Base-by-base conservation (phyloP, 768 basidiomycete genomes). In the Sutorius australiensis region DNA sequence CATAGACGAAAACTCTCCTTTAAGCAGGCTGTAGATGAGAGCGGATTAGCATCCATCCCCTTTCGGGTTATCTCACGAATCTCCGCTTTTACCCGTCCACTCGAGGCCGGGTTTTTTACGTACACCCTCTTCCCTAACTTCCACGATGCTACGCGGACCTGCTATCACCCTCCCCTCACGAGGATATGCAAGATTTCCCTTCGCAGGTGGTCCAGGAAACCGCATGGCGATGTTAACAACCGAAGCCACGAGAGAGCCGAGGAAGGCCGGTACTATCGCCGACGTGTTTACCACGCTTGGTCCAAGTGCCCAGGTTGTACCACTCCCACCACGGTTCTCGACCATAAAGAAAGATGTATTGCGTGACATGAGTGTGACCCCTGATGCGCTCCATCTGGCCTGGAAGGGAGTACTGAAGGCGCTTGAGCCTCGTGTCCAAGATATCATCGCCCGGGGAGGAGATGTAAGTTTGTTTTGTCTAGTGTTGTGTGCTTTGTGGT, bases 321-420 rank as follows among this genome's bases (percentile, higher is more conserved):
- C 65, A 5, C 75, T 88, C 5, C 85, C 85, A 0, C 61, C 71
- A 8, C 77, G 86, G 0, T 89, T 88, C 54, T 59, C 75, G 0
- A 75, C 77, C 6, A 66, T 91, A 24, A 91, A 92, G 72, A 76
- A 75, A 53, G 64, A 68, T 27, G 54, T 89, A 0, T 79, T 78
- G 68, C 67, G 56, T 9, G 79, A 82, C 10, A 53, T 67, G 53
- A 46, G 48, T 2, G 51, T 55, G 4, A 36, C 52, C 0, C 51
- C 56, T 0, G 55, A 51, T 14, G 58, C 54, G 3, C 64, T 87
- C 10, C 55, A 70, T 7, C 66, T 77, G 55, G 75, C 76, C 41
- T 88, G 86, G 85, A 72, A 70, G 39, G 72, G 79, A 32, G 76
- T 89, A 0, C 61, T 87, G 7, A 55, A 56, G 0, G 81, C 78